phyloP scores from a whole-genome alignment of 768 basidiomycete genomes.

The Boletellus emodensis region DNA sequence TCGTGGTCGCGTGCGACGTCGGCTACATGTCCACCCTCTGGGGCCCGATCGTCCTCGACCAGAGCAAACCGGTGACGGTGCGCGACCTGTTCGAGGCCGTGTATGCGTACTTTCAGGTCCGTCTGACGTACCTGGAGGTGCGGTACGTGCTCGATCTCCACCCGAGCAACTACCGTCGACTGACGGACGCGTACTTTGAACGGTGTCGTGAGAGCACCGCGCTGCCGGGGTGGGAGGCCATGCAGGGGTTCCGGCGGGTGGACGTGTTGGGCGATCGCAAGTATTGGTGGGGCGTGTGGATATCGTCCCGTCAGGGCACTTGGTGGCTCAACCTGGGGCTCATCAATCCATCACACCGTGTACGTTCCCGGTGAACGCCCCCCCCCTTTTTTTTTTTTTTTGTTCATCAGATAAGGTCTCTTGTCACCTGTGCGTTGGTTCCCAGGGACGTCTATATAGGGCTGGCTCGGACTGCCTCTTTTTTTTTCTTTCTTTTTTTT shows the following conservation, averaged over 20 bases:
- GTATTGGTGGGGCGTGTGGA: conserved; percentile 42
- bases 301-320: conserved; percentile 29
- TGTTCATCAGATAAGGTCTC: neutral
- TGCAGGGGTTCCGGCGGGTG: conserved; percentile 42
- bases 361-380: neutral
- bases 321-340: conserved; percentile 49
- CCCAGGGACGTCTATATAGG: neutral
- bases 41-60: conserved; percentile 48
- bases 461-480: neutral
- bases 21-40: conserved; percentile 32
- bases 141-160: conserved; percentile 15
- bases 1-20: conserved; percentile 25
- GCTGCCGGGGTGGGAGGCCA: conserved; percentile 37
- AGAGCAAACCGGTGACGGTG: conserved; percentile 34
- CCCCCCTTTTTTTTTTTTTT: neutral
- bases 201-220: conserved; percentile 40
- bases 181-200: conserved; percentile 27
- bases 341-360: conserved; percentile 20
- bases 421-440: neutral
- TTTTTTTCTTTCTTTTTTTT: neutral
- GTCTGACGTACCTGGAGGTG: conserved; percentile 34
- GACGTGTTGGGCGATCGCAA: conserved; percentile 48
- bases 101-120: conserved; percentile 44
- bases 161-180: conserved; percentile 15
- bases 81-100: conserved; percentile 47